Conservation (phyloP, 2,329 filamentous ascomycete genomes). For the Albophoma yamanashiensis region DNA sequence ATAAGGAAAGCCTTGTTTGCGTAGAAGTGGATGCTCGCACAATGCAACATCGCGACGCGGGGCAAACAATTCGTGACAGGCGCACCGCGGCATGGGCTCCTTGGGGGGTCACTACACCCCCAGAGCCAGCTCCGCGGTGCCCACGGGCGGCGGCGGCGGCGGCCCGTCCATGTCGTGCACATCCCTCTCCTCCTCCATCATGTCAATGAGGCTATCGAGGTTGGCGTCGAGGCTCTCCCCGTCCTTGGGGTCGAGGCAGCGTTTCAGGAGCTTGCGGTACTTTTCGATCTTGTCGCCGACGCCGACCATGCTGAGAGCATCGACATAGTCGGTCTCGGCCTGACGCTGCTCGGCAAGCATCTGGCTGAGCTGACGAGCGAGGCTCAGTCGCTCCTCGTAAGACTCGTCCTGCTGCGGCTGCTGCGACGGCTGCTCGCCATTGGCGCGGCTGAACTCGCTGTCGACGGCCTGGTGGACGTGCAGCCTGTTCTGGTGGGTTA, state of each 20-base stretch:
- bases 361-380: conserved; percentile 47
- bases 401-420: conserved; percentile 25
- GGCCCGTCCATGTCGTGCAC: conserved; percentile 25
- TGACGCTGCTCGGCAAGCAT: conserved; percentile 49
- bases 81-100: neutral
- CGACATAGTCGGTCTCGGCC: conserved; percentile 57
- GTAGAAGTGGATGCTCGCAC: neutral
- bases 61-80: neutral
- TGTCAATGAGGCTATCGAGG: conserved; percentile 47
- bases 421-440: conserved; percentile 28
- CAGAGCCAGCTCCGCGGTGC: conserved; percentile 13
- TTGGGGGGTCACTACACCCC: neutral
- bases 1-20: neutral
- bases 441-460: conserved; percentile 35
- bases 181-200: conserved; percentile 53
- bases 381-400: conserved; percentile 42
- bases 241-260: conserved; percentile 57
- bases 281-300: conserved; percentile 63
- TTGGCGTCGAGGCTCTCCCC: conserved; percentile 57
- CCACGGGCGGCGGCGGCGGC: conserved; percentile 9
- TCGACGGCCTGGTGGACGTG: conserved; percentile 42
- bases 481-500: conserved; percentile 41
- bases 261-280: conserved; percentile 59
- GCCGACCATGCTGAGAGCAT: conserved; percentile 57
- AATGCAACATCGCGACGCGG: neutral